Base-by-base conservation (phyloP, 495 filamentous ascomycete species). In the Tuber melanosporum region DNA sequence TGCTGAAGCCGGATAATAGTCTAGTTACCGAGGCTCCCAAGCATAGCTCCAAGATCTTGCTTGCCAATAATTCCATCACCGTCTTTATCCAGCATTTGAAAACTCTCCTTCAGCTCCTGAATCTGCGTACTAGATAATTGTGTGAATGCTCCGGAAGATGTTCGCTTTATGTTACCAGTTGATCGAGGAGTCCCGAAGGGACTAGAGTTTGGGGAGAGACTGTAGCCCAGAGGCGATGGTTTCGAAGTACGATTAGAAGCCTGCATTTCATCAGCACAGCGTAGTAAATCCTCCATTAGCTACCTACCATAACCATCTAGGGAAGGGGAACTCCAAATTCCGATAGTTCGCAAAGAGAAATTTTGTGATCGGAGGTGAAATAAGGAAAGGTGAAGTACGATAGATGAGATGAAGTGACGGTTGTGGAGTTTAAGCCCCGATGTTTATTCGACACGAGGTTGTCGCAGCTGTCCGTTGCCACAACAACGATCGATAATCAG, bases 1-100 rank as follows among this genome's bases (percentile, higher is more conserved):
- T 62, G 52, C 12, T 32, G 12, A 62, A 62, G 26, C n/a, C 3
- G n/a, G 52, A 26, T 15, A 14, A 6, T 62, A 62, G 52, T 32
- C 84, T 62, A 62, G 52, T 32, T 84, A 84, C 76, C 84, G 86
- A 82, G 75, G 75, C 83, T 74, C 42, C 79, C 76, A 22, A 83
- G 72, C 79, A 83, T 83, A 71, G 82, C 72, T 47, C 75, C 73
- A 32, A 83, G 77, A 74, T 83, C 82, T 20, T 77, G 71, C 57
- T 76, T 70, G 8, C 79, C 78, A 45, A 83, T 82, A 71, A 75
- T 47, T 20, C 82, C 82, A 52, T 83, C 82, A 45, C 82, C 82
- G 39, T 83, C 82, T 70, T 83, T 83, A 62, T 83, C 82, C 15
- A 83, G 73, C 76, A 83, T 81, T 42, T 76, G 75, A 76, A 83